Evolutionary conservation across 306 rosid species (phyloP), one percentile per base, ranked within the genome.

Genomic region (Inga oerstediana): DNA sequence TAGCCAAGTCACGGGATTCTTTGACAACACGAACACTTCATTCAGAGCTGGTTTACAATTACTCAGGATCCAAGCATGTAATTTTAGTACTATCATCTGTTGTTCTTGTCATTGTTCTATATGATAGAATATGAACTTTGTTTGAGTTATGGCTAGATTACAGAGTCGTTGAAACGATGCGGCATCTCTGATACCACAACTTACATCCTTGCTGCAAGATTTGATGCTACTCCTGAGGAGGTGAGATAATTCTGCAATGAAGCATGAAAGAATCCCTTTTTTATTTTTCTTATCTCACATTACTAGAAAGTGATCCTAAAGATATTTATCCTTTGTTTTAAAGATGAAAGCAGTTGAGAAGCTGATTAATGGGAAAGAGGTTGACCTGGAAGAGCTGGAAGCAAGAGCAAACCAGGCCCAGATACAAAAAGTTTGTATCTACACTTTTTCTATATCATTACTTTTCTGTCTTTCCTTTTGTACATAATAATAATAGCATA

Each of bases 1-100:
- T 92, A 52, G 76, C 93, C 86, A 92, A 91, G 88, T 93, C 92
- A 14, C 86, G 93, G 45, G 93, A 91, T 56, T 91, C 93, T 20
- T 84, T 95, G 84, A 95, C 93, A 74, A 93, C 98, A 9, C 92
- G 93, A 59, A 95, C 98, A 52, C 96, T 89, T 88, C 98, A 93
- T 88, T 93, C 98, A 2, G 98, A 95, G 91, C 98, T 95, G 30
- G 96, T 93, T 84, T 93, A 88, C 92, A 95, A 90, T 81, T 95
- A 89, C 89, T 89, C 97, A 4, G 99, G 94, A 77, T 93, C 99
- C 67, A 95, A 95, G 88, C 98, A 93, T 91, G 99, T 92, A 89
- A 45, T 41, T 14, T 67, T n/a, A 62, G 17, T 49, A 22, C 72
- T 82, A 2, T 83, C 81, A 46, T 35, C 54, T 74, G 7, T 56